These are phyloP conservation scores for Gossypium herbaceum DNA, from an alignment of 345 rosid species.

Conservation along the genomic window DNA sequence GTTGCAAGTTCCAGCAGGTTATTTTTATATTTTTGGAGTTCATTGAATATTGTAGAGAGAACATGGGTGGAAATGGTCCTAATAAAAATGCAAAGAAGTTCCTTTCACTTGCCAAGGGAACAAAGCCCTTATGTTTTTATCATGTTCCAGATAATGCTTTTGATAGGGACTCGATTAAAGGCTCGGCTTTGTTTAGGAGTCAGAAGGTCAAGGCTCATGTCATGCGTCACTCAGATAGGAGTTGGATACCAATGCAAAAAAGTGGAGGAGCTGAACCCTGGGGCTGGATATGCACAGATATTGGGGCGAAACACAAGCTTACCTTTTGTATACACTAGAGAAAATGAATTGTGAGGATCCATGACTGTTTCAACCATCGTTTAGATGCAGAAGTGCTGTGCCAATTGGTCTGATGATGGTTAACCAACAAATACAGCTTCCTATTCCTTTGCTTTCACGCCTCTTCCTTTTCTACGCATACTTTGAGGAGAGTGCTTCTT, in stretches of 20 bases:
- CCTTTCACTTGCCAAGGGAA: not conserved
- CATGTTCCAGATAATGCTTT: not conserved
- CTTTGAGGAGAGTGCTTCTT: too few species aligned
- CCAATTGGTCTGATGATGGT: not conserved
- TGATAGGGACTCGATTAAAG: not conserved
- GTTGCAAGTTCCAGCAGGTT: not conserved
- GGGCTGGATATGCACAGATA: not conserved
- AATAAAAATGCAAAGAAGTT: slow-evolving; percentile 1
- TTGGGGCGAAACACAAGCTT: not conserved
- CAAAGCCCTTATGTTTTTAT: not conserved
- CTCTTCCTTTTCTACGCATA: too few species aligned
- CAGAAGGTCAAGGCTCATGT: not conserved
- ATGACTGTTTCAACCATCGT: not conserved
- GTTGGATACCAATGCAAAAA: not conserved
- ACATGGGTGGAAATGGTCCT: not conserved
- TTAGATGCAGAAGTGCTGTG: too few species aligned
- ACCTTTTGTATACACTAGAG: not conserved
- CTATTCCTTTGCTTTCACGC: too few species aligned
- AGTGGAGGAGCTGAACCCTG: not conserved
- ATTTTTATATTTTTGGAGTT: not conserved
- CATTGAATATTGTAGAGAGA: not conserved
- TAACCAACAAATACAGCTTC: not conserved
- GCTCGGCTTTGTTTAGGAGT: not conserved
- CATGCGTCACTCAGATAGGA: not conserved
- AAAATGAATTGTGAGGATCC: not conserved